Evolutionary conservation across 1,284 basidiomycete species (phyloP), one percentile per base, ranked within the genome.

Genomic region (Ustilago xerochloae): DNA sequence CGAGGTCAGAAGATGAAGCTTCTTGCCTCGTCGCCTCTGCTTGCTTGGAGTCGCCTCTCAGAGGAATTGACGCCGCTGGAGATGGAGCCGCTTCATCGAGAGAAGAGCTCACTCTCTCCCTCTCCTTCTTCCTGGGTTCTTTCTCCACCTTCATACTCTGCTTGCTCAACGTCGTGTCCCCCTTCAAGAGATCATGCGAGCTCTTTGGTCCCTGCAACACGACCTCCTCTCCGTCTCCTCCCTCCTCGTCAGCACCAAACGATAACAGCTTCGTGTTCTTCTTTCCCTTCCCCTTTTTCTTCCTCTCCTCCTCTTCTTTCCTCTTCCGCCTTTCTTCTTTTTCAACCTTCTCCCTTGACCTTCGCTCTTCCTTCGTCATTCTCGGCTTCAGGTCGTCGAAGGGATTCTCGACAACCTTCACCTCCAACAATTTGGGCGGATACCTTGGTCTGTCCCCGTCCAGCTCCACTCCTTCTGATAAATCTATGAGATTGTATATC

Each of bases 351-450:
- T 91, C 90, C 83, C 97, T 94, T 0, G 88, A 90, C 41, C 90
- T 89, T 68, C 92, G 91, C 86, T 98, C 94, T 1, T 90, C 92
- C 0, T 93, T 93, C 0, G 96, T 99, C 72, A 97, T 97, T n/a
- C 96, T 90, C 1, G 96, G 95, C 28, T 94, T 88, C 73, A 98
- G 96, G 81, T 98, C 94, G 49, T 91, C 89, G 82, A 97, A 98
- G 0, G 96, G 95, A 81, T 97, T 96, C 61, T 97, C 93, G 15
- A 94, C 82, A 57, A 97, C 92, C 16, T 90, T 89, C 36, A 96
- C 88, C 1, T 88, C 89, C 71, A 90, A 91, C 82, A 99, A 93
- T 81, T 92, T 94, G 0, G 94, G 94, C 0, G 96, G 93, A 20
- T 96, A 95, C 52, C 94, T 83, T 1, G 96, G 96, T 52, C 90